A percentile compares a stretch with the other conserved stretches of the same genome.
Conservation (phyloP, 192 early-diverging fungal species). For the Diversispora epigaea region DNA sequence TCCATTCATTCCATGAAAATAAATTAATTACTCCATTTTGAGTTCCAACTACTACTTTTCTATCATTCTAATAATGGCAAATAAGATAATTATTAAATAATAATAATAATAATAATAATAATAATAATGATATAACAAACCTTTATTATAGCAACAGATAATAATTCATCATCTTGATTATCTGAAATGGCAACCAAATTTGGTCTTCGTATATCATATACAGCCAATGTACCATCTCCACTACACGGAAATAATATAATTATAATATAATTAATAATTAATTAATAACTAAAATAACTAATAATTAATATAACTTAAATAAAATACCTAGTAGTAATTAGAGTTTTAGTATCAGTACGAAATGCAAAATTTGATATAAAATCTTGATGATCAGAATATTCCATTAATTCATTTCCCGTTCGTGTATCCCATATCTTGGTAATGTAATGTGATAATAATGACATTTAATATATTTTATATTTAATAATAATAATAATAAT, state of each 20-base stretch:
- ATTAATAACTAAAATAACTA: no score
- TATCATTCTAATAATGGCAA: constrained; percentile 52
- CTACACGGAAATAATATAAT: constrained; percentile 37
- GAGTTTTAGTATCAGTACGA: constrained; percentile 66
- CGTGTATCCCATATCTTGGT: constrained; percentile 86
- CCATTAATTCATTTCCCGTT: constrained; percentile 69
- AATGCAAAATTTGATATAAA: constrained; percentile 88
- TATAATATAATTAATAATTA: no score
- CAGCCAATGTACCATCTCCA: constrained; percentile 88
- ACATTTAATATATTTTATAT: background rate
- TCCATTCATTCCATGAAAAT: constrained; percentile 90
- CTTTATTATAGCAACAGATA: constrained; percentile 76
- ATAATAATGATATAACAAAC: constrained; percentile 35
- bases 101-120: background rate
- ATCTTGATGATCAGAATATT: constrained; percentile 86
- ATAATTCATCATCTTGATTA: constrained; percentile 93
- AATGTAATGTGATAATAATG: no score
- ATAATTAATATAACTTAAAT: no score
- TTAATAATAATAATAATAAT: background rate
- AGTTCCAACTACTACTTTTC: constrained; percentile 87
- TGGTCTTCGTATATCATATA: constrained; percentile 88
- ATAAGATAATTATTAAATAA: background rate
- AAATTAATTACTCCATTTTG: constrained; percentile 86
- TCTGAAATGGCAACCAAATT: constrained; percentile 85
- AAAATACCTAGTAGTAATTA: constrained; percentile 69